Percentiles rank a stretch among this genome's conserved stretches.
Conservation (phyloP, 495 filamentous ascomycete genomes). For the Gamarada debralockiae region DNA sequence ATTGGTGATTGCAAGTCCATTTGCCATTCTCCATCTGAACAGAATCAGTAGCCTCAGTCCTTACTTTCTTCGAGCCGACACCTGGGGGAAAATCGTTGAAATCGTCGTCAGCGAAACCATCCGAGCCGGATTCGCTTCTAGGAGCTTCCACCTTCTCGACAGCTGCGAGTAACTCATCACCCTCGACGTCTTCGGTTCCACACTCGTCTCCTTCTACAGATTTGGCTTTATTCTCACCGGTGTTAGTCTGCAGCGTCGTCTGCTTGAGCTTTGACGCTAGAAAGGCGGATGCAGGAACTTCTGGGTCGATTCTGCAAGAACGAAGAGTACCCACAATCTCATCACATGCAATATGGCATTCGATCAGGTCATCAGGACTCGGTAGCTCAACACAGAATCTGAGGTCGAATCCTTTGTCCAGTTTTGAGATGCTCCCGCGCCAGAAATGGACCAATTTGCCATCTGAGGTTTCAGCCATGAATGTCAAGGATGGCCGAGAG, state of each 20-base stretch:
- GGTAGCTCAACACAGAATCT: slow-evolving; percentile 57
- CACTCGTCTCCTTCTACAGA: slow-evolving; percentile 42
- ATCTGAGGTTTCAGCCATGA: slow-evolving; percentile 73
- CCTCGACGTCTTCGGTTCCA: slow-evolving; percentile 51
- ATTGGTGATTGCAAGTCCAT: slow-evolving; percentile 84
- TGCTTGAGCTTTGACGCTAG: slow-evolving; percentile 16
- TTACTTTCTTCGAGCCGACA: slow-evolving; percentile 19
- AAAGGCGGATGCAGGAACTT: slow-evolving; percentile 56
- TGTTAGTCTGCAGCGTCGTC: slow-evolving; percentile 10
- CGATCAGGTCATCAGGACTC: slow-evolving; percentile 51
- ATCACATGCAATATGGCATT: slow-evolving; percentile 80
- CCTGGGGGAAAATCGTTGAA: neutral
- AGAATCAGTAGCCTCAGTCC: slow-evolving; percentile 35
- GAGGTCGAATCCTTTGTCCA: slow-evolving; percentile 60
- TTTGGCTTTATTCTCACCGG: slow-evolving; percentile 7
- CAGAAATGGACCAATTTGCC: slow-evolving; percentile 75
- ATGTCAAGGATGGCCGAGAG: slow-evolving; percentile 62
- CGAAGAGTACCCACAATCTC: slow-evolving; percentile 82
- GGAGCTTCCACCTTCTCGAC: slow-evolving; percentile 12
- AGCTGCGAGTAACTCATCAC: slow-evolving; percentile 49
- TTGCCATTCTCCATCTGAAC: slow-evolving; percentile 71
- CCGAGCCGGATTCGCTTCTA: slow-evolving; percentile 8
- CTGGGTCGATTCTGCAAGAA: slow-evolving; percentile 55
- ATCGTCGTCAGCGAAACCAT: slow-evolving; percentile 38
- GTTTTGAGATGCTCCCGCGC: slow-evolving; percentile 63